phyloP scores from a whole-genome alignment of 192 early-diverging fungal species.

The Powellomyces hirtus region DNA sequence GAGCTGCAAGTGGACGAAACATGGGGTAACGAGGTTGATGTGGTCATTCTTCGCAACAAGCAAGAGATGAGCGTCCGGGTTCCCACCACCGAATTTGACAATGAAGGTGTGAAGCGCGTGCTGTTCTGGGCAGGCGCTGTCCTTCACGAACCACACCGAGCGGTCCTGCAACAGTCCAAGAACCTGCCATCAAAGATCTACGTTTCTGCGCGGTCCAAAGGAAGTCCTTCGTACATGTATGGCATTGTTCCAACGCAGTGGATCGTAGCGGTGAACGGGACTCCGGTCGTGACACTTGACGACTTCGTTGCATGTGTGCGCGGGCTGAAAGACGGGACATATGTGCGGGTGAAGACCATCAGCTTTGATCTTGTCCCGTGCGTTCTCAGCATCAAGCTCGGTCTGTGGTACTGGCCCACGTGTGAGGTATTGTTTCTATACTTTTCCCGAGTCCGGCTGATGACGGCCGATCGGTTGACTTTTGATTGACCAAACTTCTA shows the following conservation, averaged over 20 bases:
- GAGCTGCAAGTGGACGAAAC: slow-evolving; percentile 35
- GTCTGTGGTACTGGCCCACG: slow-evolving; percentile 67
- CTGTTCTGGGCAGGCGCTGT: slow-evolving; percentile 76
- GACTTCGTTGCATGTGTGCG: slow-evolving; percentile 70
- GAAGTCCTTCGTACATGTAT: slow-evolving; percentile 48
- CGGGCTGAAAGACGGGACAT: slow-evolving; percentile 56
- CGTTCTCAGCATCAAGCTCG: slow-evolving; percentile 71
- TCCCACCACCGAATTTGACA: slow-evolving; percentile 51
- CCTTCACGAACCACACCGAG: slow-evolving; percentile 47
- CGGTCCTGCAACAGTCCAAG: slow-evolving; percentile 44
- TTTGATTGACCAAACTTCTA: not conserved
- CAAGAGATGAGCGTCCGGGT: slow-evolving; percentile 63
- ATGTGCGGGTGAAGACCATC: slow-evolving; percentile 72
- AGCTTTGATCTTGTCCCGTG: slow-evolving; percentile 75
- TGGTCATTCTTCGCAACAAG: slow-evolving; percentile 68
- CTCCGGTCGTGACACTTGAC: slow-evolving; percentile 68
- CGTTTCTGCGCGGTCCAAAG: slow-evolving; percentile 40
- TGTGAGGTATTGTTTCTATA: slow-evolving; percentile 33
- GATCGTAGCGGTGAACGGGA: slow-evolving; percentile 47
- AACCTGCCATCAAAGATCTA: slow-evolving; percentile 43
- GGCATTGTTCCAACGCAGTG: slow-evolving; percentile 44
- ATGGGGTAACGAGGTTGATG: slow-evolving; percentile 31
- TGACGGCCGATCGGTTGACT: not conserved
- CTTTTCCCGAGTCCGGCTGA: not conserved
- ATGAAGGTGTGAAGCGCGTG: slow-evolving; percentile 55